Base-by-base conservation (phyloP, 768 basidiomycete genomes). In the Suillus brevipes region DNA sequence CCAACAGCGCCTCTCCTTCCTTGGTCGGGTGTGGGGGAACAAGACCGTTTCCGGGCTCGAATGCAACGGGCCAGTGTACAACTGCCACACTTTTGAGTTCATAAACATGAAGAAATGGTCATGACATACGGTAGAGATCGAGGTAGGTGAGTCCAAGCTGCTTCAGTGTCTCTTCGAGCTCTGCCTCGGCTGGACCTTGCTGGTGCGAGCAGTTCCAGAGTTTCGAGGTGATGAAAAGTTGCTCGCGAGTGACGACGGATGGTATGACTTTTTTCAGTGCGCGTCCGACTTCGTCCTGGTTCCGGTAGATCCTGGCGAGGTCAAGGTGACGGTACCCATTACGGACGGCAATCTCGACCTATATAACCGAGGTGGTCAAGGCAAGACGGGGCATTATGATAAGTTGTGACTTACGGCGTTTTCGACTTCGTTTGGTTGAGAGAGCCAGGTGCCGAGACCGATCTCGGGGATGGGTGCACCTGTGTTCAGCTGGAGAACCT, bases 321-420 rank as follows among this genome's bases (percentile, higher is more conserved):
- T 96, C 94, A 68, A 96, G 85, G 77, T 96, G 94, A 58, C 91
- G 83, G 75, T 94, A 95, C 1, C 92, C 92, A 36, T 84, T 83
- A 61, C 83, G 81, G 40, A 95, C 83, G 36, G 94, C 93, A 69
- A 82, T 80, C 74, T 91, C 89, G 60, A 92, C 90, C 91, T 92
- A 55, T 55, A 20, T 36, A 66, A 8, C 49, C 34, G 6, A 53
- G 67, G 23, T 36, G 14, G 68, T 2, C 4, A 31, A 36, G n/a
- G 36, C 12, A 47, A 63, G n/a, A 45, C 53, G 1, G 57, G 10
- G 28, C 18, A 59, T 13, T n/a, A 45, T 23, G 37, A 45, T 34
- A n/a, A 49, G 20, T 45, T n/a, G 20, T 31, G 45, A 71, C 80
- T 45, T 73, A 91, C 90, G 52, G 90, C 88, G 42, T 81, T 80